Evolutionary conservation across 306 rosid genomes (phyloP), one percentile per base, ranked within the genome.

Genomic region (Acacia acuminata): DNA sequence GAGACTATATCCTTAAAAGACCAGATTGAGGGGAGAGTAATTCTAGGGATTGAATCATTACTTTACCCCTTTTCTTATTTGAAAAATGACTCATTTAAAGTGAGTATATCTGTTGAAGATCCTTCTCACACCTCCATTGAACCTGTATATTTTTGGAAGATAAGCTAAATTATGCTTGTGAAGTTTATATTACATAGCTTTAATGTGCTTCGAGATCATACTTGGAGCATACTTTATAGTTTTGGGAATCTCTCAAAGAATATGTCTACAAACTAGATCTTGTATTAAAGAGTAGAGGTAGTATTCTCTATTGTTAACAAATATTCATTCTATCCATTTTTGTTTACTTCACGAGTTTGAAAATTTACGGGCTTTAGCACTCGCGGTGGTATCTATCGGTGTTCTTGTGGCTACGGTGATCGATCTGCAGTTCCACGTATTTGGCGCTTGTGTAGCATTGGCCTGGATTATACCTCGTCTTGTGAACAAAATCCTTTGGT

Each of bases 401-500:
- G 92, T 51, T 91, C 95, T n/a, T 42, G 92, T 94, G 78, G 97
- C 95, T 24, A 92, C 95, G 10, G 97, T 92, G 50, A 89, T 96
- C 30, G 96, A 94, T 87, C 84, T 94, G 82, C 96, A 94, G 81
- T 92, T 94, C 81, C 87, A 92, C 38, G 73, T 88, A 40, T 94
- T 91, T 85, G 97, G 97, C 71, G 95, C 96, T 38, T 94, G 91
- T 75, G 81, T 91, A 44, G 98, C 97, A 5, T 84, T 91, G 71
- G 96, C 97, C 2, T 94, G 98, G 97, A 89, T 92, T 81, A 82
- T 94, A 76, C 97, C 98, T 0, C 91, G 98, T 76, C 96, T 93
- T 43, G 87, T 91, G 63, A 91, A 92, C 80, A 92, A 92, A 86
- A 92, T 94, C 85, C 94, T 91, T 77, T 94, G 98, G 97, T 92